phyloP scores from a whole-genome alignment of 192 early-diverging fungal species.

The Phycomyces nitens region DNA sequence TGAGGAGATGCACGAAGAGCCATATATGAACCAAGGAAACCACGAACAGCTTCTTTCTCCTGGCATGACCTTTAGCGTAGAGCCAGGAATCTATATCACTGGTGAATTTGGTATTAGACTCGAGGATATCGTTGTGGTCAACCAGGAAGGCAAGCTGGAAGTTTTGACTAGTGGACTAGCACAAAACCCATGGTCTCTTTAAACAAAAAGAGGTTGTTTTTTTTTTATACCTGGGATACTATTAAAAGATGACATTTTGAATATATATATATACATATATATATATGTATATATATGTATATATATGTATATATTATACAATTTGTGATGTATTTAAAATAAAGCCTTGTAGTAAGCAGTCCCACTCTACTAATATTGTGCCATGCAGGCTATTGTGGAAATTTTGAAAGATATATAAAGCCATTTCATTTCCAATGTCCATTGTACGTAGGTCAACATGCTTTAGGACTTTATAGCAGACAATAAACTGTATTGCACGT shows the following conservation, averaged over 20 bases:
- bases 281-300: too few species aligned
- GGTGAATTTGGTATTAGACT: slow-evolving; percentile 39
- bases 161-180: slow-evolving; percentile 31
- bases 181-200: slow-evolving; percentile 31
- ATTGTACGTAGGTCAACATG: too few species aligned
- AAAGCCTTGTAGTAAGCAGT: not conserved
- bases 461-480: too few species aligned
- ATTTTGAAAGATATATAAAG: too few species aligned
- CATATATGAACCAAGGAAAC: slow-evolving; percentile 50
- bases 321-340: too few species aligned
- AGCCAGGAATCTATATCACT: slow-evolving; percentile 52
- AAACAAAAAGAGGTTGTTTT: not conserved
- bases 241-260: too few species aligned
- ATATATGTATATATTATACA: too few species aligned
- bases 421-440: too few species aligned
- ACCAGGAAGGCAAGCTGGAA: slow-evolving; percentile 29
- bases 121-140: slow-evolving; percentile 31
- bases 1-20: slow-evolving; percentile 51
- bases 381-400: too few species aligned
- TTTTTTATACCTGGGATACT: too few species aligned
- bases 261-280: too few species aligned
- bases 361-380: too few species aligned
- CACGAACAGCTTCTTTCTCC: slow-evolving; percentile 31
- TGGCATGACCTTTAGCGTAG: slow-evolving; percentile 50
- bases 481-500: not conserved